Evolutionary conservation across 2,329 filamentous ascomycete genomes (phyloP).

Genomic region (Trichoderma sp.): DNA sequence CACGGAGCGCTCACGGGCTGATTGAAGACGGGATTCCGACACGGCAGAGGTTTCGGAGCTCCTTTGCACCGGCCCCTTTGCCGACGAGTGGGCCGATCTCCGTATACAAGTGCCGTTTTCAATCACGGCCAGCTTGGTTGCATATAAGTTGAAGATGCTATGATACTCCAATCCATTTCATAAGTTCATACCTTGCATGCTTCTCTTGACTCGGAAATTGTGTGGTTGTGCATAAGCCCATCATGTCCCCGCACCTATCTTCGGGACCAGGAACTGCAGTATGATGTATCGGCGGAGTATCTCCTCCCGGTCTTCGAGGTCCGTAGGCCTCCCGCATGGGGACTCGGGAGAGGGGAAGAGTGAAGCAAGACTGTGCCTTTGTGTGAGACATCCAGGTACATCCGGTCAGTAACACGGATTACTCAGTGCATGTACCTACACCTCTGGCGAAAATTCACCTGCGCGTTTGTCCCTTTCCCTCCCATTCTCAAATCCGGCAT

Average conservation of each 20-base stretch:
- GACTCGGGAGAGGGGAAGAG: conserved; percentile 6
- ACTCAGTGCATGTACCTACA: neutral
- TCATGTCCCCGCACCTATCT: too few relatives aligned
- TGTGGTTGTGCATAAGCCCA: neutral
- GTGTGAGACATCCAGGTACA: conserved; percentile 6
- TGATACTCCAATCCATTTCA: neutral
- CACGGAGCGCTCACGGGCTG: neutral
- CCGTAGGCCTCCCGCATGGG: conserved; percentile 9
- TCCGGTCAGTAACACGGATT: neutral
- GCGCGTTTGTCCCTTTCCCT: neutral
- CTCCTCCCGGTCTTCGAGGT: neutral
- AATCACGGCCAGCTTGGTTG: too few relatives aligned
- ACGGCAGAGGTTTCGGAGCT: neutral
- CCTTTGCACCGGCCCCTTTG: neutral
- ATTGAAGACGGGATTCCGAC: neutral
- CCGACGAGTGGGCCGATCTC: neutral
- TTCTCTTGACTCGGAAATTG: neutral
- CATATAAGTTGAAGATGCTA: neutral
- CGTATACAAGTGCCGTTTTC: neutral
- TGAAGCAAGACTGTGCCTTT: neutral
- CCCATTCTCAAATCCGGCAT: neutral
- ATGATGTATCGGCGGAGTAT: conserved; percentile 5
- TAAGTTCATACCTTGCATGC: neutral
- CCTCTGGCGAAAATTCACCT: neutral
- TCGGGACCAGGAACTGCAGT: neutral